phyloP scores from a whole-genome alignment of 2,329 filamentous ascomycete species.

The Aspergillaceae sp. region DNA sequence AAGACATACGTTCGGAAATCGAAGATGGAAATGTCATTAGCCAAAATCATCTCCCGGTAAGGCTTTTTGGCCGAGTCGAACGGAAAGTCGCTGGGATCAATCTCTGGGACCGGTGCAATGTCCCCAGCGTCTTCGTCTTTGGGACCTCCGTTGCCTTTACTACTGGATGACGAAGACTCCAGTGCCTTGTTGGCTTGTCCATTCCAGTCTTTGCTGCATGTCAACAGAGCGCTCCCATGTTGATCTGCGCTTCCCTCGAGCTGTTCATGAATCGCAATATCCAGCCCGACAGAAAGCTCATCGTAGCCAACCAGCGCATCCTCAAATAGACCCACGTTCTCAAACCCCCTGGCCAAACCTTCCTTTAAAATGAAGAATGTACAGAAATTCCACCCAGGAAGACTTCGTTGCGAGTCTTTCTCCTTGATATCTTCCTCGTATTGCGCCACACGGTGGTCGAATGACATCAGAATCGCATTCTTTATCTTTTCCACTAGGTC shows the following conservation, averaged over 20 bases:
- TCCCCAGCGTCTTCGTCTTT: slow-evolving; percentile 24
- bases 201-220: slow-evolving; percentile 65
- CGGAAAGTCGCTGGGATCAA: slow-evolving; percentile 29
- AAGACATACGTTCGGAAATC: slow-evolving; percentile 95
- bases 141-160: slow-evolving; percentile 8
- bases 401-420: slow-evolving; percentile 72
- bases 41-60: slow-evolving; percentile 84
- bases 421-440: slow-evolving; percentile 97
- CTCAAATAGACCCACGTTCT: slow-evolving; percentile 90
- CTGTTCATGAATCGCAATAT: slow-evolving; percentile 71
- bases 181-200: slow-evolving; percentile 48
- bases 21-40: slow-evolving; percentile 91
- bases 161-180: slow-evolving; percentile 21
- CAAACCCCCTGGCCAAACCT: slow-evolving; percentile 83
- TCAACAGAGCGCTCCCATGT: slow-evolving; percentile 63
- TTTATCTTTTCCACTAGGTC: slow-evolving; percentile 84
- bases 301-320: slow-evolving; percentile 93
- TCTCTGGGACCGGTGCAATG: slow-evolving; percentile 17
- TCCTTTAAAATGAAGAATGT: slow-evolving; percentile 98
- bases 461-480: slow-evolving; percentile 74
- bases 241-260: slow-evolving; percentile 51
- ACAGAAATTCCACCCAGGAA: slow-evolving; percentile 98
- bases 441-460: slow-evolving; percentile 80
- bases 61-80: slow-evolving; percentile 58
- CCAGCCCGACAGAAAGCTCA: slow-evolving; percentile 79